Evolutionary conservation across 2,329 filamentous ascomycete species (phyloP).

Genomic region (Talaromyces sp.): DNA sequence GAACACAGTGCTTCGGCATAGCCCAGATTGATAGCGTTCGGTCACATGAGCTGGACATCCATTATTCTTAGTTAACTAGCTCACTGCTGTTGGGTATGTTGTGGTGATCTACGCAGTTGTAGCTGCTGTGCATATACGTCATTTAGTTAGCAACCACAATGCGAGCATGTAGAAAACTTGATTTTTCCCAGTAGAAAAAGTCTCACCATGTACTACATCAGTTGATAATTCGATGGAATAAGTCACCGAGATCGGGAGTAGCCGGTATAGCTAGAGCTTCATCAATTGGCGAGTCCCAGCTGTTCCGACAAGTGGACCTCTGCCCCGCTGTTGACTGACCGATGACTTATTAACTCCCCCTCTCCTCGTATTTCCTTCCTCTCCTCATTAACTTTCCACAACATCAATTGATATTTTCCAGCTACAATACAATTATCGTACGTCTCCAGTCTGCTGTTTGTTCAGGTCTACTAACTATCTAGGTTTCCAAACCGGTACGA

Average conservation of each 20-base stretch:
- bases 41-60: not conserved
- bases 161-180: not conserved
- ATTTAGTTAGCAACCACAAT: not conserved
- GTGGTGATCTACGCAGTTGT: not conserved
- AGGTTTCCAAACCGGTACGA: constrained; percentile 8
- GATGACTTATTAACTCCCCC: not conserved
- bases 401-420: not conserved
- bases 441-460: not conserved
- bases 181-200: not conserved
- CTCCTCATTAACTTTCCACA: not conserved
- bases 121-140: not conserved
- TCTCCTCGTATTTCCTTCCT: not conserved
- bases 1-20: not conserved
- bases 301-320: not conserved
- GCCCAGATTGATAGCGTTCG: not conserved
- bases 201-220: not conserved
- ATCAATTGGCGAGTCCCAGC: not conserved
- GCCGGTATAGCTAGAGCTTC: not conserved
- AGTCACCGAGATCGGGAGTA: not conserved
- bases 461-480: not conserved
- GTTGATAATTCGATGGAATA: not conserved
- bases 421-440: not conserved
- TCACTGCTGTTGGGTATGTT: not conserved
- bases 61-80: not conserved
- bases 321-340: not conserved